These are phyloP conservation scores for Ustulina deusta DNA, from an alignment of 2,329 filamentous ascomycete species.

Conservation along the genomic window DNA sequence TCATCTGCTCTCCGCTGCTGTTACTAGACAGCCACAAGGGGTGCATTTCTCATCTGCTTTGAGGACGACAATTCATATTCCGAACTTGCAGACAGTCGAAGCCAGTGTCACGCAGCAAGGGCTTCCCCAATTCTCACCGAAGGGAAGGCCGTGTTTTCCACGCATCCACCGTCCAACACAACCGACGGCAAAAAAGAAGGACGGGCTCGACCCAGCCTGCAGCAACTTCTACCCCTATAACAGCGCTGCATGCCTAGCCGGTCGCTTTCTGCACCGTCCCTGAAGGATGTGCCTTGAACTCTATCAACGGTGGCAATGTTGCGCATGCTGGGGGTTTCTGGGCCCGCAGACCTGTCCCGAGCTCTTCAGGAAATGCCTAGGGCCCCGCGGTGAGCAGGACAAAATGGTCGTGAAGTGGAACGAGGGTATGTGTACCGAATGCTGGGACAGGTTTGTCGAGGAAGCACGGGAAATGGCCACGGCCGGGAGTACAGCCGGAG, in stretches of 20 bases:
- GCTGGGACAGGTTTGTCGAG: conserved; percentile 50
- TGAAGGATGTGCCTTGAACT: conserved; percentile 51
- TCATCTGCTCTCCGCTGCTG: conserved; percentile 44
- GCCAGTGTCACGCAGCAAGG: neutral
- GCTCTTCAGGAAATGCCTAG: conserved; percentile 51
- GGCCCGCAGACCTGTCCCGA: conserved; percentile 48
- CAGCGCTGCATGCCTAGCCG: neutral
- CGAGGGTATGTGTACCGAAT: conserved; percentile 52
- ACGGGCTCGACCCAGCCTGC: neutral
- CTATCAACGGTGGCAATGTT: conserved; percentile 51
- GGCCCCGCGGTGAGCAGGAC: conserved; percentile 51
- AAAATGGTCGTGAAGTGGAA: conserved; percentile 51
- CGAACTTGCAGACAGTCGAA: conserved; percentile 1
- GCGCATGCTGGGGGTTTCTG: conserved; percentile 52
- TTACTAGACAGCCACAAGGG: conserved; percentile 51
- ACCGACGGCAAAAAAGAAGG: neutral
- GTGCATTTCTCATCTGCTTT: conserved; percentile 1
- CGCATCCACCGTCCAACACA: conserved; percentile 2
- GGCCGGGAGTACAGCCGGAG: conserved; percentile 39
- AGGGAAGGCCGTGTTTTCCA: neutral
- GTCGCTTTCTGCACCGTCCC: neutral
- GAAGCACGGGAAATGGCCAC: conserved; percentile 51
- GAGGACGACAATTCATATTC: conserved; percentile 13
- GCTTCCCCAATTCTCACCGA: neutral
- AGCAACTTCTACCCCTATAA: neutral